A percentile compares a stretch with the other conserved stretches of the same genome.
Conservation (phyloP, 192 early-diverging fungal genomes). For the Coemansia sp. region DNA sequence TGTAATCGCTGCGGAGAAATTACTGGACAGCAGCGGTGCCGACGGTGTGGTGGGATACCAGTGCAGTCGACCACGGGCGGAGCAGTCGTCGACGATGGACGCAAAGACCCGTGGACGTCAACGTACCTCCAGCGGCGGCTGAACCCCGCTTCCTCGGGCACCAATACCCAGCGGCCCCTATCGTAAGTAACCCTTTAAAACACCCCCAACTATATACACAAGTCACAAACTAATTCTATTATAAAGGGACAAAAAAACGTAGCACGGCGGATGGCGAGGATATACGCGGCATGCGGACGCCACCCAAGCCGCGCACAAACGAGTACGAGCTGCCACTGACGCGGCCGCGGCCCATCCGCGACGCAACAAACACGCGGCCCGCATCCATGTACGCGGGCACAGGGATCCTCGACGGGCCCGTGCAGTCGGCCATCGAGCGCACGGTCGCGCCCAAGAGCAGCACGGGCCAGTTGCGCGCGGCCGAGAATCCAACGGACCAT, state of each 20-base stretch:
- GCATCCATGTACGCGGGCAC: conserved; percentile 35
- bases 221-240: too few species aligned
- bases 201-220: not conserved
- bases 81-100: conserved; percentile 10
- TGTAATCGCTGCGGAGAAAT: conserved; percentile 48
- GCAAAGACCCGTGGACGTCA: conserved; percentile 49
- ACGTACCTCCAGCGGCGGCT: conserved; percentile 42
- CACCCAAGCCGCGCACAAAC: not conserved
- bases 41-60: conserved; percentile 30
- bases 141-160: conserved; percentile 10
- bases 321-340: conserved; percentile 9
- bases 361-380: conserved; percentile 27
- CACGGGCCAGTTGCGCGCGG: conserved; percentile 8
- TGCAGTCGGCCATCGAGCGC: conserved; percentile 40
- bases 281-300: not conserved
- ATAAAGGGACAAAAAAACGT: too few species aligned
- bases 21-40: conserved; percentile 13
- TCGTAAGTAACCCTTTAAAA: conserved; percentile 17
- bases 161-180: conserved; percentile 9
- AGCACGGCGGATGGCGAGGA: too few species aligned
- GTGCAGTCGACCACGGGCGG: conserved; percentile 35
- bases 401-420: conserved; percentile 22
- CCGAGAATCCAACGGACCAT: conserved; percentile 3
- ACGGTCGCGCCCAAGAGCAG: conserved; percentile 19
- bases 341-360: conserved; percentile 28